Evolutionary conservation across 1,284 basidiomycete species (phyloP).

Genomic region (Rhodofomes roseus): DNA sequence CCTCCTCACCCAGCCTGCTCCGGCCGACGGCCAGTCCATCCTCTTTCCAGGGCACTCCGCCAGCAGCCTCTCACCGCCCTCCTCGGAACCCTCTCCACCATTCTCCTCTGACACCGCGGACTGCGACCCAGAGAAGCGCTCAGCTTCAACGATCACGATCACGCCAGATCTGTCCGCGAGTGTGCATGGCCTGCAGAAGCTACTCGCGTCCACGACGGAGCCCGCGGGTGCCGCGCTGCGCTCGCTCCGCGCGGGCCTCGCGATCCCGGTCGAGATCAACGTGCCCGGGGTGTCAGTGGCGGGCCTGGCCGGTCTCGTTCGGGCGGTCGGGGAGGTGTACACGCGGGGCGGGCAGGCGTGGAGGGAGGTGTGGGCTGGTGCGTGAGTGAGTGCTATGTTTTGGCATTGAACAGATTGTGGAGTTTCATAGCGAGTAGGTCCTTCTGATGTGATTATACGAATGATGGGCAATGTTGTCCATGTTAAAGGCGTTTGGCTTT

Average conservation of each 20-base stretch:
- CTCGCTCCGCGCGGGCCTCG: conserved; percentile 18
- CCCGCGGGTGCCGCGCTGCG: conserved; percentile 17
- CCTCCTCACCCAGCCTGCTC: conserved; percentile 26
- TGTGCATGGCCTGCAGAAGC: conserved; percentile 15
- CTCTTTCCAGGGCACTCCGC: conserved; percentile 29
- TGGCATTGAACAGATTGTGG: background rate
- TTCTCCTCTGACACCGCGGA: conserved; percentile 7
- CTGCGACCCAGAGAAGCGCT: background rate
- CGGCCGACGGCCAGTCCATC: conserved; percentile 26
- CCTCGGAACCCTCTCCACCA: background rate
- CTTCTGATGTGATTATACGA: no score
- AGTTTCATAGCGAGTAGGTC: no score
- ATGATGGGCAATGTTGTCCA: no score
- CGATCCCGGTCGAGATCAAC: conserved; percentile 10
- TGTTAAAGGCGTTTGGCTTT: no score
- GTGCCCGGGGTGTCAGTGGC: conserved; percentile 5
- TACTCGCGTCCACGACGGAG: conserved; percentile 17
- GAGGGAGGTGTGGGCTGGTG: conserved; percentile 16
- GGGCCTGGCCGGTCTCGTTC: conserved; percentile 13
- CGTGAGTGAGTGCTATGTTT: background rate
- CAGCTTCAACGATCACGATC: no score
- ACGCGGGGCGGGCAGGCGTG: conserved; percentile 18
- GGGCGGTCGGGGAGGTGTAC: conserved; percentile 16
- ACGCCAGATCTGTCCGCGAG: background rate
- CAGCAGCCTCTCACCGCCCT: background rate